phyloP scores from a whole-genome alignment of 257 asterid species.

The Salvia splendens region DNA sequence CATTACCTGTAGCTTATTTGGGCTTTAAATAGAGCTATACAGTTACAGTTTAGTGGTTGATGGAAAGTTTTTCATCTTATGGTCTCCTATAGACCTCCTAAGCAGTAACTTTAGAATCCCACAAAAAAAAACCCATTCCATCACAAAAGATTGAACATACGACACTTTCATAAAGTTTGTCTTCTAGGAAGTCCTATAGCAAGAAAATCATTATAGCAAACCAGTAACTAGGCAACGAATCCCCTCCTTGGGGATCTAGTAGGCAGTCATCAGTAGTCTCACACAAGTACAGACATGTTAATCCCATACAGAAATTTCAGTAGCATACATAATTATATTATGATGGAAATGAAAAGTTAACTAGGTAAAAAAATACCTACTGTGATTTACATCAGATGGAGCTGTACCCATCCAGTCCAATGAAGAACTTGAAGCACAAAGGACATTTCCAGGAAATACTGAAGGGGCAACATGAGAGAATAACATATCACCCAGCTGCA shows the following conservation, averaged over 20 bases:
- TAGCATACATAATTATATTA: neutral
- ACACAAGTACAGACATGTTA: conserved; percentile 11
- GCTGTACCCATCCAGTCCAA: conserved; percentile 95
- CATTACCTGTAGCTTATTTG: conserved; percentile 17
- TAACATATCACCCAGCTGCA: conserved; percentile 66
- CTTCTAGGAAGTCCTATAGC: neutral
- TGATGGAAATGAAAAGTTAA: conserved; percentile 25
- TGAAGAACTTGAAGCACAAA: conserved; percentile 51
- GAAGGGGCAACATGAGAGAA: conserved; percentile 47
- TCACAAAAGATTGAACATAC: neutral
- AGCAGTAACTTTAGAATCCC: neutral
- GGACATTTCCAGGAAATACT: conserved; percentile 35
- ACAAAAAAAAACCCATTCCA: neutral
- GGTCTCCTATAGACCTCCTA: conserved; percentile 4
- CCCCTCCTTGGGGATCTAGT: neutral
- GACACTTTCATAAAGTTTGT: neutral
- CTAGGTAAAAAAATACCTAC: conserved; percentile 58
- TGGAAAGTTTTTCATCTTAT: neutral
- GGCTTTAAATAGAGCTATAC: conserved; percentile 4
- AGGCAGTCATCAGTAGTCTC: conserved; percentile 5
- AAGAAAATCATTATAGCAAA: conserved; percentile 2
- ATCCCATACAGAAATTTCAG: neutral
- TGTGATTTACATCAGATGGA: conserved; percentile 69
- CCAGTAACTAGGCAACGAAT: conserved; percentile 1
- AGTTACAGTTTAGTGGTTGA: neutral